These are phyloP conservation scores for Chaetomidium leptoderma DNA, from an alignment of 495 filamentous ascomycete genomes.

Conservation along the genomic window DNA sequence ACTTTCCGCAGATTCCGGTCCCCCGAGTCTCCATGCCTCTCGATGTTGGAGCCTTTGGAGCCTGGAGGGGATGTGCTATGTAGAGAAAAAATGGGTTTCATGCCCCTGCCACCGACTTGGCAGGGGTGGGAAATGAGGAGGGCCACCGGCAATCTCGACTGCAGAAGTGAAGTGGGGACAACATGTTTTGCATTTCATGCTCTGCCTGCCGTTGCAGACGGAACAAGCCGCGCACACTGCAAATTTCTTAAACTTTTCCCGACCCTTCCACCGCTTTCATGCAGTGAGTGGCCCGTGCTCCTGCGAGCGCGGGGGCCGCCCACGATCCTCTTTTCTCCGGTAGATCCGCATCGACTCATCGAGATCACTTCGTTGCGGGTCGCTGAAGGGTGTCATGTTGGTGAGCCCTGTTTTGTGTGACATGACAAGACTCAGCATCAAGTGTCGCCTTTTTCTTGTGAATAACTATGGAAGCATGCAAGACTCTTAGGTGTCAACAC, in stretches of 20 bases:
- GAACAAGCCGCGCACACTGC: constrained; percentile 6
- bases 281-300: constrained; percentile 1
- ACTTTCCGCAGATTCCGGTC: background rate
- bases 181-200: constrained; percentile 2
- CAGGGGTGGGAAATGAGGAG: constrained; percentile 14
- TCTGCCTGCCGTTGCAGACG: background rate
- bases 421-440: no score
- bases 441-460: no score
- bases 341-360: background rate
- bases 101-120: background rate
- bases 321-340: background rate
- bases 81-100: background rate
- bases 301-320: background rate
- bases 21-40: no score
- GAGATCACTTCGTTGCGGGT: background rate
- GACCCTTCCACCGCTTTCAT: background rate
- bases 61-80: no score
- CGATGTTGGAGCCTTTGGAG: no score
- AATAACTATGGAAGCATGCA: no score
- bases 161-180: constrained; percentile 1
- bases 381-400: no score
- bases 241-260: background rate
- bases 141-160: constrained; percentile 10
- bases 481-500: no score
- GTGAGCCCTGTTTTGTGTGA: no score